Percentiles rank a stretch among this genome's conserved stretches.
phyloP scores from a whole-genome alignment of 345 rosid genomes.

The Brassica rapa region DNA sequence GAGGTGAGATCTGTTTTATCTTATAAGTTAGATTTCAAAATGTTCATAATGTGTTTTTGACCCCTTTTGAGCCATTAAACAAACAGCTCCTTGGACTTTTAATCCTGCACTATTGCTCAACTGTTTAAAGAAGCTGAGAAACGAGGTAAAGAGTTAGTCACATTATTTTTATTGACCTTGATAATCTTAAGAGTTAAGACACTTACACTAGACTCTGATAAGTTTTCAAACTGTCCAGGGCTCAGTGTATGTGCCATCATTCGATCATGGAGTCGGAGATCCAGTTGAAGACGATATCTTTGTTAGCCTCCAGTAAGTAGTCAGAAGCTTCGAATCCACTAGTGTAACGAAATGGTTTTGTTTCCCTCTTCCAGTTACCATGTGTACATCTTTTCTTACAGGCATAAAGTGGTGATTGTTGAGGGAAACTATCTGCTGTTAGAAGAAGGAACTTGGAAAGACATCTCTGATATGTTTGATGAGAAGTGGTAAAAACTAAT shows the following conservation, averaged over 20 bases:
- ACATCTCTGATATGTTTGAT: constrained; percentile 67
- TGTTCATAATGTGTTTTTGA: neutral
- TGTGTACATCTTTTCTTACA: constrained; percentile 41
- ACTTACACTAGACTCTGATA: constrained; percentile 20
- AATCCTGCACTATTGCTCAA: constrained; percentile 59
- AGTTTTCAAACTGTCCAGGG: constrained; percentile 52
- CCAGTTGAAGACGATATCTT: constrained; percentile 89
- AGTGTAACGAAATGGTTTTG: neutral
- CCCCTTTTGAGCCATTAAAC: constrained; percentile 14
- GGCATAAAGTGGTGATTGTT: constrained; percentile 84
- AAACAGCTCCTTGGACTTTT: constrained; percentile 95
- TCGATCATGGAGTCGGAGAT: constrained; percentile 94
- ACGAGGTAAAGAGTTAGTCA: constrained; percentile 54
- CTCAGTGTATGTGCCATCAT: constrained; percentile 82
- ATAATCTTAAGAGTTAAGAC: neutral
- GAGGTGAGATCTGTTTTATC: constrained; percentile 58
- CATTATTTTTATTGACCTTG: neutral
- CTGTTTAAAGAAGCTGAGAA: constrained; percentile 70
- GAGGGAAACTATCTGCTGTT: constrained; percentile 84
- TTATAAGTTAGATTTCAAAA: constrained; percentile 10
- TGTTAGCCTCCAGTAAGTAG: constrained; percentile 79
- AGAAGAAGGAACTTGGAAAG: constrained; percentile 77
- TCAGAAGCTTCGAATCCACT: constrained; percentile 3
- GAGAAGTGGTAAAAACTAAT: constrained; percentile 76
- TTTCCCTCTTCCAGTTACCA: neutral